These are phyloP conservation scores for Cladophialophora bantiana DNA, from an alignment of 2,329 filamentous ascomycete species.

Conservation along the genomic window DNA sequence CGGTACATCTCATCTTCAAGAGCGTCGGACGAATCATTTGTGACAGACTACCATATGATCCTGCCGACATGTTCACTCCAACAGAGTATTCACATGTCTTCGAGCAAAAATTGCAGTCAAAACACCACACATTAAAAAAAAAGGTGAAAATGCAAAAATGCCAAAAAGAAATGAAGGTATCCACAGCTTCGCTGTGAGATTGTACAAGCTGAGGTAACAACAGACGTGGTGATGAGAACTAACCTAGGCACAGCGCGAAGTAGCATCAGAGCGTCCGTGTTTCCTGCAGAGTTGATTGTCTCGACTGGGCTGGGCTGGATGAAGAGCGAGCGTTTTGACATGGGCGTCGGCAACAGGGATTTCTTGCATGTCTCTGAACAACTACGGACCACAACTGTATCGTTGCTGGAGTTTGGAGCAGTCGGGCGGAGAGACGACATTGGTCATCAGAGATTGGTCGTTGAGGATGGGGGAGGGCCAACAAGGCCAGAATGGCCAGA, in stretches of 20 bases:
- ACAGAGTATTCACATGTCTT: constrained; percentile 6
- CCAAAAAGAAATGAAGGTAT: constrained; percentile 28
- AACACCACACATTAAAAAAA: constrained; percentile 29
- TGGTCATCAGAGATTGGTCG: neutral
- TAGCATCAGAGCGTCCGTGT: constrained; percentile 38
- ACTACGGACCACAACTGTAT: neutral
- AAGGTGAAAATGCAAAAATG: constrained; percentile 35
- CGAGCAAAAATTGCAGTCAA: constrained; percentile 15
- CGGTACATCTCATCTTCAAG: constrained; percentile 11
- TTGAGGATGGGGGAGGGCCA: neutral
- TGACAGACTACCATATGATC: neutral
- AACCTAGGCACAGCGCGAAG: constrained; percentile 33
- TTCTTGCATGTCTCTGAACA: neutral
- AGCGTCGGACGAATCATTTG: neutral
- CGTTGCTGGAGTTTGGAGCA: neutral
- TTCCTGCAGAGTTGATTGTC: constrained; percentile 25
- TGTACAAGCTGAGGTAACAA: constrained; percentile 26
- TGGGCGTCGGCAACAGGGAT: neutral
- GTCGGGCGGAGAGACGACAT: neutral
- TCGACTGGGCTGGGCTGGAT: constrained; percentile 15
- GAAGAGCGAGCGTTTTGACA: neutral
- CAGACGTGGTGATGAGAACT: constrained; percentile 31
- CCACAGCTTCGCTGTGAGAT: constrained; percentile 23
- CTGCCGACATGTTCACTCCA: neutral
- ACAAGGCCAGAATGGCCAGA: neutral